Evolutionary conservation across 2,329 filamentous ascomycete genomes (phyloP).

Genomic region (Malbranchea zuffiana): DNA sequence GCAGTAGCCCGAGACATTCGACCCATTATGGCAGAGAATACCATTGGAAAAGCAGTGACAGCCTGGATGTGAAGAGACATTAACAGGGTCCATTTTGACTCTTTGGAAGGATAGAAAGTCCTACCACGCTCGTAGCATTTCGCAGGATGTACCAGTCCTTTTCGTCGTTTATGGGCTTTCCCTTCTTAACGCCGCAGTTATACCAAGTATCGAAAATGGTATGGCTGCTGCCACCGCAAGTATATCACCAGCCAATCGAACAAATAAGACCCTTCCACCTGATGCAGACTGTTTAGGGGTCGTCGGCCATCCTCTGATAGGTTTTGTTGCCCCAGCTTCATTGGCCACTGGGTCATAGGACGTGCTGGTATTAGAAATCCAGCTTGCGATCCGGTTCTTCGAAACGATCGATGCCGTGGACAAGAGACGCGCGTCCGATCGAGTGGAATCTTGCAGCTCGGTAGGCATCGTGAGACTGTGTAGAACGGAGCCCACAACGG

Average conservation of each 20-base stretch:
- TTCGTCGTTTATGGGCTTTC: constrained; percentile 1
- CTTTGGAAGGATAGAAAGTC: neutral
- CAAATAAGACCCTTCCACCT: neutral
- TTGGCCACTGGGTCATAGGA: constrained; percentile 4
- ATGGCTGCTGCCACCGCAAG: constrained; percentile 1
- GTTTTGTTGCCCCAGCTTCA: neutral
- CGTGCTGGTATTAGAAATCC: constrained; percentile 1
- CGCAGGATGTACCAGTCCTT: constrained; percentile 7
- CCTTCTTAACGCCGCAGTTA: constrained; percentile 1
- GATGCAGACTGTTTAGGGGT: neutral
- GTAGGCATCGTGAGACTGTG: too few relatives aligned
- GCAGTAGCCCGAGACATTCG: constrained; percentile 9
- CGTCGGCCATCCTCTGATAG: constrained; percentile 6
- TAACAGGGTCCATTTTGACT: neutral
- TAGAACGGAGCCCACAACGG: too few relatives aligned
- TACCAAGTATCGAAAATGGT: constrained; percentile 9
- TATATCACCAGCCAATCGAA: neutral
- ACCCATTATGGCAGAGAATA: constrained; percentile 12
- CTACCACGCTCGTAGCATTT: constrained; percentile 10
- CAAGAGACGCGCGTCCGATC: neutral
- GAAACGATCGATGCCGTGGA: neutral
- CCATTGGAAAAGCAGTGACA: constrained; percentile 10
- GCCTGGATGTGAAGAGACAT: neutral
- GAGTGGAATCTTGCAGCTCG: neutral
- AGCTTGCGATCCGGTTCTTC: neutral